Conservation (phyloP, 2,329 filamentous ascomycete species). For the Colletotrichum nymphaeae region DNA sequence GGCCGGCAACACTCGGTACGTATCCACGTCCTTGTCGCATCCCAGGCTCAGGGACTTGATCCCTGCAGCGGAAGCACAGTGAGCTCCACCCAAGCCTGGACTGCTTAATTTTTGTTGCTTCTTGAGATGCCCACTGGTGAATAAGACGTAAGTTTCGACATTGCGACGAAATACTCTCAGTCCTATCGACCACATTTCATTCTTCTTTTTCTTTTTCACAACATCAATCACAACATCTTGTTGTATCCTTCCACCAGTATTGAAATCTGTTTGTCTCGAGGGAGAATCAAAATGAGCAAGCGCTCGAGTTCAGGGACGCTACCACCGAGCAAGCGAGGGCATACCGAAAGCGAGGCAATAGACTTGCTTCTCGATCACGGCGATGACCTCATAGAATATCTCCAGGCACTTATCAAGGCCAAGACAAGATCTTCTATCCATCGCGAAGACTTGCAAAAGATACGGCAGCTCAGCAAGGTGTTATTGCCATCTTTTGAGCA, state of each 20-base stretch:
- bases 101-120: background rate
- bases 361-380: slow-evolving; percentile 46
- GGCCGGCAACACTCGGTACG: background rate
- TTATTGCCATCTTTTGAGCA: slow-evolving; percentile 44
- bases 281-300: slow-evolving; percentile 23
- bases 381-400: slow-evolving; percentile 51
- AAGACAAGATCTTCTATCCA: background rate
- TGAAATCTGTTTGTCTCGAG: background rate
- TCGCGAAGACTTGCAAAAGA: slow-evolving; percentile 4
- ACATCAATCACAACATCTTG: too few species aligned
- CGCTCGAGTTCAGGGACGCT: slow-evolving; percentile 23
- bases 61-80: background rate
- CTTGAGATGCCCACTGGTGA: background rate
- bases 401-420: slow-evolving; percentile 48
- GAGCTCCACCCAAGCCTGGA: background rate
- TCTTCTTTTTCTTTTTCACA: background rate
- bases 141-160: background rate
- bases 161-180: background rate
- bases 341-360: slow-evolving; percentile 40
- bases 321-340: slow-evolving; percentile 37
- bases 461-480: slow-evolving; percentile 38
- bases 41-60: background rate
- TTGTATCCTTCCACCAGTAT: too few species aligned
- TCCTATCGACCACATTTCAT: background rate
- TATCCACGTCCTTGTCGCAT: background rate